These are phyloP conservation scores for Coprinopsis sp. DNA, from an alignment of 768 basidiomycete species.

Conservation along the genomic window DNA sequence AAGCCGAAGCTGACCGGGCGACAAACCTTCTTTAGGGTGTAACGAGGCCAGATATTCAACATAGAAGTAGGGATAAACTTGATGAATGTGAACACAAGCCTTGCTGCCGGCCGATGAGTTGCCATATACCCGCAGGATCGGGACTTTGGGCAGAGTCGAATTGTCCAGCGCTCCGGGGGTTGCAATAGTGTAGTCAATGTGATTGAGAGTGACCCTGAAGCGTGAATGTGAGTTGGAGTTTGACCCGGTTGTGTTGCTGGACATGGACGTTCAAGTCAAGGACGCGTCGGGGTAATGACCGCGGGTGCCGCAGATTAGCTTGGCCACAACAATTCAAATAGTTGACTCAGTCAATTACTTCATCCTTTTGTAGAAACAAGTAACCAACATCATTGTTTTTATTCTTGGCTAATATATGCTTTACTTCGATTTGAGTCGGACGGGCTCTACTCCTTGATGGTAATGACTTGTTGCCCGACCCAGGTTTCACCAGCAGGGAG, in stretches of 20 bases:
- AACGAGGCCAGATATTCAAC: slow-evolving; percentile 74
- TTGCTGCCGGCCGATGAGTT: slow-evolving; percentile 70
- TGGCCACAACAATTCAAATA: too few species aligned
- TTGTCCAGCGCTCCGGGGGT: slow-evolving; percentile 64
- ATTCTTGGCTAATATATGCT: neutral
- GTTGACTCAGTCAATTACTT: too few species aligned
- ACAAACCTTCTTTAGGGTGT: slow-evolving; percentile 56
- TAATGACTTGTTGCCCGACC: slow-evolving; percentile 71
- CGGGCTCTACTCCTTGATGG: slow-evolving; percentile 29
- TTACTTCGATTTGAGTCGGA: slow-evolving; percentile 4
- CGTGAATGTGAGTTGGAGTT: neutral
- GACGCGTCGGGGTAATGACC: too few species aligned
- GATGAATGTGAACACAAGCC: slow-evolving; percentile 87
- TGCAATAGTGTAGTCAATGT: slow-evolving; percentile 62
- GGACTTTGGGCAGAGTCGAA: slow-evolving; percentile 56
- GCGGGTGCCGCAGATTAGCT: too few species aligned
- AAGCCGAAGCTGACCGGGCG: neutral
- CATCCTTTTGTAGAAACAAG: too few species aligned
- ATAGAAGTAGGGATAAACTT: slow-evolving; percentile 92
- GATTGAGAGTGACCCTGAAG: slow-evolving; percentile 42
- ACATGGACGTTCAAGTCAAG: too few species aligned
- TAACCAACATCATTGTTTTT: too few species aligned
- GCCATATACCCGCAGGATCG: slow-evolving; percentile 85
- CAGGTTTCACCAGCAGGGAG: slow-evolving; percentile 65
- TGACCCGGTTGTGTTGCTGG: neutral